Evolutionary conservation across 2,329 filamentous ascomycete species (phyloP).

Genomic region (Aspergillus calidoustus): DNA sequence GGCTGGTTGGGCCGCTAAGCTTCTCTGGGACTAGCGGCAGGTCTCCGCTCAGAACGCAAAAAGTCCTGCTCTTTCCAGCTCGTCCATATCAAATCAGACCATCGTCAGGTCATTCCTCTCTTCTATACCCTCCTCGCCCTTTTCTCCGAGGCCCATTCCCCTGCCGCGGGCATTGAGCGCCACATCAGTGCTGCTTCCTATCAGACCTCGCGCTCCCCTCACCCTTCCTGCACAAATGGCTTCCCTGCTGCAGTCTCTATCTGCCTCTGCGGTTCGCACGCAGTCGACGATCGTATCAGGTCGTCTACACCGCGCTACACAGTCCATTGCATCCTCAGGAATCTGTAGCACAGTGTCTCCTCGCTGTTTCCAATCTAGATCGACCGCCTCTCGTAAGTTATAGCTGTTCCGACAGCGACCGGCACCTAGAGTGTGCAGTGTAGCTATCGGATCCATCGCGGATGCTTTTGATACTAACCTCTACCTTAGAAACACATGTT

Average conservation of each 20-base stretch:
- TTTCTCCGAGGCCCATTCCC: slow-evolving; percentile 2
- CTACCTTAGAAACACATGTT: slow-evolving; percentile 26
- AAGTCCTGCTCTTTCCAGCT: slow-evolving; percentile 27
- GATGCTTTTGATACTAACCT: slow-evolving; percentile 19
- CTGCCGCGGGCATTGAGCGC: not conserved
- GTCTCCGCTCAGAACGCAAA: slow-evolving; percentile 31
- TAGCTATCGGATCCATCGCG: slow-evolving; percentile 6
- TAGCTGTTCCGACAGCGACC: slow-evolving; percentile 16
- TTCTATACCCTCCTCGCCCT: slow-evolving; percentile 5
- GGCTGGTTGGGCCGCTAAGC: slow-evolving; percentile 38
- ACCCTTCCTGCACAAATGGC: slow-evolving; percentile 33
- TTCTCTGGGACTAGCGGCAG: slow-evolving; percentile 29
- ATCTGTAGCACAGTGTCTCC: slow-evolving; percentile 37
- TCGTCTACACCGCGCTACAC: slow-evolving; percentile 31
- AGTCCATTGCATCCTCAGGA: slow-evolving; percentile 34
- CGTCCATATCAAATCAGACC: slow-evolving; percentile 17
- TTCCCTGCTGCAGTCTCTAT: slow-evolving; percentile 35
- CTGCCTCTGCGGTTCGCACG: slow-evolving; percentile 41
- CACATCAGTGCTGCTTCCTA: not conserved
- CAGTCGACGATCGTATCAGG: slow-evolving; percentile 37
- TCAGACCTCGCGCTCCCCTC: not conserved
- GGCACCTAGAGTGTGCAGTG: not conserved
- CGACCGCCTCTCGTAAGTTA: slow-evolving; percentile 37
- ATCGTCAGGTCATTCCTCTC: slow-evolving; percentile 11
- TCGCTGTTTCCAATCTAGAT: slow-evolving; percentile 34